These are phyloP conservation scores for Coemansia aciculifera DNA, from an alignment of 192 early-diverging fungal genomes.

Conservation along the genomic window DNA sequence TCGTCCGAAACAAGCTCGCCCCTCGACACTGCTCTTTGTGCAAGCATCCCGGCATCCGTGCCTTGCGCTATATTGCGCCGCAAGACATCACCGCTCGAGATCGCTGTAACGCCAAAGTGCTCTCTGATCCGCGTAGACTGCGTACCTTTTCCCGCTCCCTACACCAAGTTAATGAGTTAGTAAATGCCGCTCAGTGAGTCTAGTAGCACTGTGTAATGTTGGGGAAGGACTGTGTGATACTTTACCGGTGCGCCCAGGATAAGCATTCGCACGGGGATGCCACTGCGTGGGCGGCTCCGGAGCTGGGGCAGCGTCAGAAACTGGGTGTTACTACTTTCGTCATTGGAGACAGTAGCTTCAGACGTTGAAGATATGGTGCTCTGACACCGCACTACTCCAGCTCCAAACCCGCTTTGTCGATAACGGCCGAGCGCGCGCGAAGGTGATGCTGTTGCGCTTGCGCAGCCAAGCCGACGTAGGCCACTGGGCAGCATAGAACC, in stretches of 20 bases:
- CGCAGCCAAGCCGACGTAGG: background rate
- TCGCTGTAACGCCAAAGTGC: slow-evolving; percentile 64
- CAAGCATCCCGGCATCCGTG: slow-evolving; percentile 61
- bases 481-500: slow-evolving; percentile 1
- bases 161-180: slow-evolving; percentile 14
- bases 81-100: slow-evolving; percentile 89
- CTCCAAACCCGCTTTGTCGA: background rate
- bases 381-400: slow-evolving; percentile 6
- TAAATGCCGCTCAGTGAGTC: background rate
- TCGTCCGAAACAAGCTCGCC: slow-evolving; percentile 50
- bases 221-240: background rate
- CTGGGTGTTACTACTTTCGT: background rate
- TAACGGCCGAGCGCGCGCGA: background rate
- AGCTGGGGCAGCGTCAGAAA: slow-evolving; percentile 12
- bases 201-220: slow-evolving; percentile 6
- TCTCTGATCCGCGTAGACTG: slow-evolving; percentile 75
- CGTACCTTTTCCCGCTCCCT: slow-evolving; percentile 89
- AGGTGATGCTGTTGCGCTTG: background rate
- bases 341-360: slow-evolving; percentile 4
- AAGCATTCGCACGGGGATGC: slow-evolving; percentile 63
- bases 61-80: slow-evolving; percentile 76
- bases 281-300: slow-evolving; percentile 28
- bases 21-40: slow-evolving; percentile 50
- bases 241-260: slow-evolving; percentile 75
- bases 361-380: slow-evolving; percentile 25